Base-by-base conservation (phyloP, 192 early-diverging fungal species). In the Gigaspora rosea region DNA sequence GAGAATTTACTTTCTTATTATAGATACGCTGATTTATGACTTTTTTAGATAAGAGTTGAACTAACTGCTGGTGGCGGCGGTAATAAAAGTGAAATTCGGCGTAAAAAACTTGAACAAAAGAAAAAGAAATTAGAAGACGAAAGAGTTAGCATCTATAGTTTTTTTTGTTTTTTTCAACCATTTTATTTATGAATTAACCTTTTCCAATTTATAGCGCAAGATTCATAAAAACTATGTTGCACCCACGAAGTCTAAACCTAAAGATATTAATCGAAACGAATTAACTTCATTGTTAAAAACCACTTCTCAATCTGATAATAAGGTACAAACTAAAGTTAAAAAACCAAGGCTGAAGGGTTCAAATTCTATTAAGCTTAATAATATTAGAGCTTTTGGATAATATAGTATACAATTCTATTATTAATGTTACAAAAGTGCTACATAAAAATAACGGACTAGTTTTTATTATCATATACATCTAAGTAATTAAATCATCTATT, bases 51-150 rank as follows among this genome's bases (percentile, higher is more conserved):
- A 80, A 93, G 91, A 76, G 90, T 93, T 48, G 91, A 93, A 78
- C 74, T 93, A 68, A 93, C 91, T 46, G 91, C 87, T 41, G 91
- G 91, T 54, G 91, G 91, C 47, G 91, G 91, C 62, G 91, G 91
- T 58, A 88, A 88, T 71, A 91, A 86, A 80, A 85, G 79, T 66
- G 82, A 84, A 64, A 59, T 73, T 47, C 78, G 84, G 52, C 82
- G 80, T 69, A 57, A 88, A 35, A 89, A 87, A 73, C 73, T 88
- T 64, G 78, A 84, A 22, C 78, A 73, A 1, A 88, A 86, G 77
- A 86, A 85, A 50, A 82, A 86, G 56, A 82, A 82, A 20, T 75
- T 89, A 57, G 73, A 85, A 72, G 80, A 84, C 61, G 88, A 91
- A 80, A 80, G 85, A 77, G 86, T 86, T 82, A 84, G 84, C 4